Evolutionary conservation across 257 asterid species (phyloP).

Genomic region (Phtheirospermum japonicum): DNA sequence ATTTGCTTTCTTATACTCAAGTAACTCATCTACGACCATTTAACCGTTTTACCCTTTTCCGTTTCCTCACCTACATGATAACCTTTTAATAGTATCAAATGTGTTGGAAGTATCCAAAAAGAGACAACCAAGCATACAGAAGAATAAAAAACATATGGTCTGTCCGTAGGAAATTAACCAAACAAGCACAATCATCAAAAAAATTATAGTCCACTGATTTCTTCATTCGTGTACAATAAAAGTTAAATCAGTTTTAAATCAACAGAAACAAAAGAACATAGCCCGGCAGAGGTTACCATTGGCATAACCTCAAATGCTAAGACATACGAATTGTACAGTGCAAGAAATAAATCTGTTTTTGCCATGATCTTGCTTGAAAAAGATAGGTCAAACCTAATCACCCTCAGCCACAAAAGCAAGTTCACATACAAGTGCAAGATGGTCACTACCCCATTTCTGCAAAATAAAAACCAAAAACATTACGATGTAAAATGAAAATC

Average conservation of each 20-base stretch:
- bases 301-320: background rate
- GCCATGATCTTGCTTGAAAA: background rate
- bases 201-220: too few species aligned
- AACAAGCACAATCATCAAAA: background rate
- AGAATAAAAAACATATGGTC: too few species aligned
- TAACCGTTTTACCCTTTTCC: too few species aligned
- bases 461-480: slow-evolving; percentile 20
- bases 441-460: slow-evolving; percentile 96
- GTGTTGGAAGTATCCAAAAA: too few species aligned
- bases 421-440: slow-evolving; percentile 86
- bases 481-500: slow-evolving; percentile 3
- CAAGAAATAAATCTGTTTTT: background rate
- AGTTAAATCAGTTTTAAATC: background rate
- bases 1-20: too few species aligned
- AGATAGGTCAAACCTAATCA: slow-evolving; percentile 16
- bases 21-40: too few species aligned
- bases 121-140: too few species aligned
- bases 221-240: background rate
- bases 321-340: background rate
- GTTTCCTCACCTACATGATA: too few species aligned
- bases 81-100: too few species aligned
- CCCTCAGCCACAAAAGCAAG: slow-evolving; percentile 56
- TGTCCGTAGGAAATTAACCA: background rate
- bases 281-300: too few species aligned
- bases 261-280: background rate